Percentiles rank a stretch among this genome's conserved stretches.
phyloP scores from a whole-genome alignment of 208 protist genomes.

The Acanthamoeba healyi region DNA sequence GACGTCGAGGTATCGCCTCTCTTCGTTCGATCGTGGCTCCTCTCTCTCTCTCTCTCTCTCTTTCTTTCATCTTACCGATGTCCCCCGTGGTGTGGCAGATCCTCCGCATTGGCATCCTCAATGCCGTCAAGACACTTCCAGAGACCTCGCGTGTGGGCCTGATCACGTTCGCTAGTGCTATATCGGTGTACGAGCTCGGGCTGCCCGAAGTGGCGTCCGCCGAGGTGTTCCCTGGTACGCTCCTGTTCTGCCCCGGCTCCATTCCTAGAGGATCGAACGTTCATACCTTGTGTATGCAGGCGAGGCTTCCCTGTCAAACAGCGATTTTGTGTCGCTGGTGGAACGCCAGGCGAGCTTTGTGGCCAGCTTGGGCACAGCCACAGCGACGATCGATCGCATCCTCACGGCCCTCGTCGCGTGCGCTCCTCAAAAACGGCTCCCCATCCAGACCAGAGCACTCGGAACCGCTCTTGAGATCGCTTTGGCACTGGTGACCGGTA shows the following conservation, averaged over 20 bases:
- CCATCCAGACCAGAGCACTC: not conserved
- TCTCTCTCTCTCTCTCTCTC: not conserved
- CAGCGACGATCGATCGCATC: conserved; percentile 10
- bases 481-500: conserved; percentile 10
- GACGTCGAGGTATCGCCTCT: conserved; percentile 30
- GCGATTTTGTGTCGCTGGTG: not conserved
- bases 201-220: conserved; percentile 41
- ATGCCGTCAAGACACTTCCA: conserved; percentile 9
- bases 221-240: conserved; percentile 48
- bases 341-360: conserved; percentile 5
- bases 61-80: not conserved
- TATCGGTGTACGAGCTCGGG: conserved; percentile 52
- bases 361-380: not conserved
- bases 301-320: not conserved
- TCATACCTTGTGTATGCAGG: too few relatives aligned
- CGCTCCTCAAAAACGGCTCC: conserved; percentile 11
- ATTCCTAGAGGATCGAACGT: too few relatives aligned
- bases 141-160: not conserved
- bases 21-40: not conserved
- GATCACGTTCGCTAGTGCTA: conserved; percentile 22
- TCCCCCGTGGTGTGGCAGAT: not conserved
- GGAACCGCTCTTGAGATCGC: conserved; percentile 44
- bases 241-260: not conserved
- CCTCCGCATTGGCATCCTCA: not conserved
- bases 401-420: conserved; percentile 19